A percentile compares a stretch with the other conserved stretches of the same genome.
Conservation (phyloP, 1,284 basidiomycete genomes). For the Naganishia sp. region DNA sequence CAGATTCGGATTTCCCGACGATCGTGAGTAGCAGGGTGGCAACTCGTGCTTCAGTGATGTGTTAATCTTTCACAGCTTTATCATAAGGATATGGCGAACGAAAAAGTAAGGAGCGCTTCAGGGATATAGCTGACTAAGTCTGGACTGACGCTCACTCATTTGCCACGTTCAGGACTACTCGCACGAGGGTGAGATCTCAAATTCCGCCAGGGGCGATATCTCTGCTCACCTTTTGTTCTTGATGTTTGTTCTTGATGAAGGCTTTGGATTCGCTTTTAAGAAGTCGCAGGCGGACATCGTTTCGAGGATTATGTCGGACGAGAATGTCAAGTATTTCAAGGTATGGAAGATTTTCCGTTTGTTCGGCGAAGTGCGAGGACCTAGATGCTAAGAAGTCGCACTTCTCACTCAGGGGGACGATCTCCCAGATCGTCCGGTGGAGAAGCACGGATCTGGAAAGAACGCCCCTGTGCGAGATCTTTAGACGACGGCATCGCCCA, state of each 20-base stretch:
- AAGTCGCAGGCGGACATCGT: constrained; percentile 45
- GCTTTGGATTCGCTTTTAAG: constrained; percentile 46
- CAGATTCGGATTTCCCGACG: constrained; percentile 45
- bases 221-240: neutral
- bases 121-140: neutral
- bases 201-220: neutral
- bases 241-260: neutral
- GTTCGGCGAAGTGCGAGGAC: neutral
- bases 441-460: constrained; percentile 38
- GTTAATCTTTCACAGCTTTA: neutral
- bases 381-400: neutral
- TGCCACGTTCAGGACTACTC: constrained; percentile 39
- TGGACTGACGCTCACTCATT: too few relatives aligned
- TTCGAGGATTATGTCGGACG: constrained; percentile 36
- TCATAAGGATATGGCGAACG: constrained; percentile 39
- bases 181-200: constrained; percentile 36
- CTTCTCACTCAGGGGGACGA: constrained; percentile 37
- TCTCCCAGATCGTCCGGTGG: constrained; percentile 40
- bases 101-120: constrained; percentile 7
- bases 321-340: constrained; percentile 44
- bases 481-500: neutral
- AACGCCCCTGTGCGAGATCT: constrained; percentile 25
- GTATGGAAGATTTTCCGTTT: constrained; percentile 21
- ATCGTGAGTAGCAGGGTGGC: constrained; percentile 28
- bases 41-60: neutral